These are phyloP conservation scores for Vaccinium darrowii DNA, from an alignment of 148 eudicot genomes.

Conservation along the genomic window DNA sequence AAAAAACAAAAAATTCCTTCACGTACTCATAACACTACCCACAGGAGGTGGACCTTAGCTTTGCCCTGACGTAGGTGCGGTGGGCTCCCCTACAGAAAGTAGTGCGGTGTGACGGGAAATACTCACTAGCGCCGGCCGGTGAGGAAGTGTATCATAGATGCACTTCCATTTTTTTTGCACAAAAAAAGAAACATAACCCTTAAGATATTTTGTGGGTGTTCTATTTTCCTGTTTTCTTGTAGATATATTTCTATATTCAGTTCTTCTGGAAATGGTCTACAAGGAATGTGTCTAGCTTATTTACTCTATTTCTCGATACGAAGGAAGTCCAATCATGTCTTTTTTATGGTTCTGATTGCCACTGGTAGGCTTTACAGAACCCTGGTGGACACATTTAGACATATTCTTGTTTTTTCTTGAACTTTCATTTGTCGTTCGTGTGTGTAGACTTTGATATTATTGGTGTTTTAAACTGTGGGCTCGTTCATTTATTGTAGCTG, in stretches of 20 bases:
- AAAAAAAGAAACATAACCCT: background rate
- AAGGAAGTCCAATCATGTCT: background rate
- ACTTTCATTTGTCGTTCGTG: background rate
- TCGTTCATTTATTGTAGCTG: conserved; percentile 50
- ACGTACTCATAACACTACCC: too few relatives aligned
- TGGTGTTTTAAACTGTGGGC: background rate
- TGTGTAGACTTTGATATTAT: background rate
- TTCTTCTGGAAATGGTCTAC: background rate
- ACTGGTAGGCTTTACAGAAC: background rate
- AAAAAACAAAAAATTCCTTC: too few relatives aligned
- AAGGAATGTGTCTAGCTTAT: background rate
- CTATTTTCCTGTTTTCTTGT: background rate
- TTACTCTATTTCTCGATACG: background rate
- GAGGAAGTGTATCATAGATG: too few relatives aligned
- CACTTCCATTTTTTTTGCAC: too few relatives aligned
- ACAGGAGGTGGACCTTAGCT: too few relatives aligned
- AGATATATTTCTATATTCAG: background rate
- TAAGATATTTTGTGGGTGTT: background rate
- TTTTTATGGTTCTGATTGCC: background rate
- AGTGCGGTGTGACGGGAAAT: too few relatives aligned
- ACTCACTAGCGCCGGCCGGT: too few relatives aligned
- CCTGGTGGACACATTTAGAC: background rate
- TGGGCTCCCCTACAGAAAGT: too few relatives aligned
- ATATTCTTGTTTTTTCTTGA: conserved; percentile 2
- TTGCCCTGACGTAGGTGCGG: too few relatives aligned